Evolutionary conservation across 495 filamentous ascomycete genomes (phyloP), one percentile per base, ranked within the genome.

Genomic region (Bryoglossum gracile): DNA sequence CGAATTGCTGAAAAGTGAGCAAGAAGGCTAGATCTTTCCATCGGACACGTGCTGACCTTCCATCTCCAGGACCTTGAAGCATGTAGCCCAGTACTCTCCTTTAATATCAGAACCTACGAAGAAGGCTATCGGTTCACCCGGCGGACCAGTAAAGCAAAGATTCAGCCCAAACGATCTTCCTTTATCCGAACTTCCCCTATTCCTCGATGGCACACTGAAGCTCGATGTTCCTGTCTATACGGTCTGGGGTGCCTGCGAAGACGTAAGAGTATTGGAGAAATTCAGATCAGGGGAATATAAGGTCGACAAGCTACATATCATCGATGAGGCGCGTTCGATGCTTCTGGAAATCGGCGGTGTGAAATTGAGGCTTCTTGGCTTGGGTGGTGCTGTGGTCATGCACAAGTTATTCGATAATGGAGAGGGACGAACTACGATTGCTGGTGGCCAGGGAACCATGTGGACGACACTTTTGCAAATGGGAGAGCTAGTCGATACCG

Each of bases 371-470:
- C 74, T 99, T 47, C 77, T 99, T 17, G 94, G 94, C 44, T 68
- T 99, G 41, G 94, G 94, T 44, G 92, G 94, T 56, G 94, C 94
- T 0, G 91, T 99, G 0, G 94, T 99, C 21, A 99, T 99, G 94
- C 94, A 99, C 73, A 99, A 99, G 74, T 80, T 99, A 8, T 99
- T 99, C 62, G 94, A 99, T 64, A 99, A 97, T 58, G 94, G 94
- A 23, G 94, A 99, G 60, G 94, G 94, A 43, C 81, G 89, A 63
- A 99, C 94, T 25, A 97, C 94, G 0, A 97, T 99, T 64, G 92
- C 94, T 19, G 94, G 94, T 59, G 94, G 94, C 19, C 94, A 97
- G 65, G 94, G 94, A 33, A 99, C 94, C 5, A 99, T 99, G 94
- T 99, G 94, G 94, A 97, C 94, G 8, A 99, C 94, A 1, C 69